Percentiles rank a stretch among this genome's conserved stretches.
phyloP scores from a whole-genome alignment of 139 green algal genomes.

The Chlamydomonas urium region DNA sequence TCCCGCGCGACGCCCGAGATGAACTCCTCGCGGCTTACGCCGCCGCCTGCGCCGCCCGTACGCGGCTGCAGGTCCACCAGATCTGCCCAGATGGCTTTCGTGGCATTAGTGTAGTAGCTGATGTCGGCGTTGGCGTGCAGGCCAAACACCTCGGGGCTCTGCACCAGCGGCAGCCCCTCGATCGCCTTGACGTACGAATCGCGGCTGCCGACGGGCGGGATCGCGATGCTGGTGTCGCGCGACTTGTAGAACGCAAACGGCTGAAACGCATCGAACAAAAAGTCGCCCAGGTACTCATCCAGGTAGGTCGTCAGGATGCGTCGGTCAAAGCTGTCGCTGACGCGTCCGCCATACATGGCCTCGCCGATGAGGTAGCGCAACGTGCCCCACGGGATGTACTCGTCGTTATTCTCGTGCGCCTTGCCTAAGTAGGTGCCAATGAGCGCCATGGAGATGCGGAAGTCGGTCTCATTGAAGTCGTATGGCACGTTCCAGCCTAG shows the following conservation, averaged over 20 bases:
- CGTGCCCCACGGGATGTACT: conserved; percentile 75
- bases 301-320: conserved; percentile 84
- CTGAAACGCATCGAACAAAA: conserved; percentile 86
- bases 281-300: conserved; percentile 89
- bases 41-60: conserved; percentile 33
- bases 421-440: conserved; percentile 82
- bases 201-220: conserved; percentile 14
- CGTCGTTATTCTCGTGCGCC: conserved; percentile 54
- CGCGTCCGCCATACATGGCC: conserved; percentile 70
- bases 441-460: conserved; percentile 80
- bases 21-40: conserved; percentile 67
- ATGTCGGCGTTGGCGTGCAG: conserved; percentile 88
- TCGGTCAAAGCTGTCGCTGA: conserved; percentile 78
- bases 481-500: conserved; percentile 90
- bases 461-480: conserved; percentile 94
- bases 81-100: conserved; percentile 71
- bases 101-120: conserved; percentile 76
- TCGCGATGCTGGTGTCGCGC: conserved; percentile 38
- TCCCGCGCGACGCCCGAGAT: conserved; percentile 62
- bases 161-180: conserved; percentile 71
- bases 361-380: conserved; percentile 89
- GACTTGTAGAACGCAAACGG: conserved; percentile 65
- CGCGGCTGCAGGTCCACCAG: conserved; percentile 76
- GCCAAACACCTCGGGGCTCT: conserved; percentile 75
- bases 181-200: conserved; percentile 60